Base-by-base conservation (phyloP, 116 monocot species). In the Zostera marina region DNA sequence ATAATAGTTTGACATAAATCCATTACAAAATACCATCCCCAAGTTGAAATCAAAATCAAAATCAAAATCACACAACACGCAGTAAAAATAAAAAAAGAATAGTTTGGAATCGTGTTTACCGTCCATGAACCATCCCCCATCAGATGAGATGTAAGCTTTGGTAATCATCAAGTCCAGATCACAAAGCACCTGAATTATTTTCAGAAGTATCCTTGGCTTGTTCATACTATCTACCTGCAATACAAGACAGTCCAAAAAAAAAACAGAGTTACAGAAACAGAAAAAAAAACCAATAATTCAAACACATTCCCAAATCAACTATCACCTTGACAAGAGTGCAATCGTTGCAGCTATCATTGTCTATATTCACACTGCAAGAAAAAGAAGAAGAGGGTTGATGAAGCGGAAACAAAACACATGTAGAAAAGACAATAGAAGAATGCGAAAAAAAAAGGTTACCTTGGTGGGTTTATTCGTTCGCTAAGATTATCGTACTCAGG, bases 111-210 rank as follows among this genome's bases (percentile, higher is more conserved):
- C 48, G 13, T 26, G 24, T 68, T 70, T 74, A 92, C 92, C 92
- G 58, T 92, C 92, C 87, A 92, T 80, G 65, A 92, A 86, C 86
- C 86, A 92, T 51, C 78, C 75, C 2, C 87, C 92, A 74, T 87
- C 92, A 5, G 92, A 92, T 54, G 92, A 77, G 46, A 92, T 92
- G 70, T 92, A 92, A 60, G 92, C 92, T 68, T 92, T 92, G 21
- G 76, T 80, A 54, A 87, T 92, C 54, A 66, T 58, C 60, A 92
- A 58, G 57, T 87, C 83, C 41, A 92, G 68, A 56, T 92, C 92
- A 61, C 78, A 86, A 58, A 87, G 59, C 20, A 83, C 87, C 64
- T 86, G 92, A 54, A 92, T 80, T 22, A 86, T 77, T 68, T 92
- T 87, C 60, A 92, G 66, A 39, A 83, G 72, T 61, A 92, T 92